Evolutionary conservation across 805 yeast genomes (phyloP), one percentile per base, ranked within the genome.

Genomic region (Wickerhamiella azyma): DNA sequence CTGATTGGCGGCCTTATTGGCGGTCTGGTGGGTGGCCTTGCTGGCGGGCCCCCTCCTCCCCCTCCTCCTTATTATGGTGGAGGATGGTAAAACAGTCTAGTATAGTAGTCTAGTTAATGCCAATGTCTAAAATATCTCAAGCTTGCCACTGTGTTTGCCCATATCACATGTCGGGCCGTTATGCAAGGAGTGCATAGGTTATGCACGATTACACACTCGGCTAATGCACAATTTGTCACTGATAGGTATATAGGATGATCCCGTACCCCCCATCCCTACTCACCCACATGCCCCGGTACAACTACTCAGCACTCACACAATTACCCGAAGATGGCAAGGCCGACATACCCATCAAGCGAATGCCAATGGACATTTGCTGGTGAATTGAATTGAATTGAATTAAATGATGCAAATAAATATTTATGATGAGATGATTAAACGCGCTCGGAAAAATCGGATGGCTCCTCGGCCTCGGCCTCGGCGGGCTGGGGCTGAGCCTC

Each of bases 401-500:
- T 9, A 14, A 33, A 19, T n/a, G 18, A 16, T 36, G 38, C 30
- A 3, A 21, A 17, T 9, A 29, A 19, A 28, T 39, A 32, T n/a
- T n/a, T n/a, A n/a, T n/a, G n/a, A n/a, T n/a, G n/a, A n/a, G n/a
- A n/a, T n/a, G 18, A 24, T 14, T 24, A 26, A 13, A 16, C 38
- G 19, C 38, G 35, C 4, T 29, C 30, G 29, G 28, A 10, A 17
- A 26, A 19, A 17, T 16, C 30, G 24, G 26, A 37, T 11, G 21
- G 40, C 35, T 21, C 37, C 18, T 41, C 37, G 16, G 37, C 48
- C 13, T 43, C 21, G 19, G 37, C 29, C 29, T 48, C 26, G 13
- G 37, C 41, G 32, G 5, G 37, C 42, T 41, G 30, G 30, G 18
- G 37, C 37, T 32, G 9, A 5, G 17, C 37, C n/a, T 35, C n/a